These are phyloP conservation scores for Massarina eburnea DNA, from an alignment of 2,329 filamentous ascomycete genomes.

Conservation along the genomic window DNA sequence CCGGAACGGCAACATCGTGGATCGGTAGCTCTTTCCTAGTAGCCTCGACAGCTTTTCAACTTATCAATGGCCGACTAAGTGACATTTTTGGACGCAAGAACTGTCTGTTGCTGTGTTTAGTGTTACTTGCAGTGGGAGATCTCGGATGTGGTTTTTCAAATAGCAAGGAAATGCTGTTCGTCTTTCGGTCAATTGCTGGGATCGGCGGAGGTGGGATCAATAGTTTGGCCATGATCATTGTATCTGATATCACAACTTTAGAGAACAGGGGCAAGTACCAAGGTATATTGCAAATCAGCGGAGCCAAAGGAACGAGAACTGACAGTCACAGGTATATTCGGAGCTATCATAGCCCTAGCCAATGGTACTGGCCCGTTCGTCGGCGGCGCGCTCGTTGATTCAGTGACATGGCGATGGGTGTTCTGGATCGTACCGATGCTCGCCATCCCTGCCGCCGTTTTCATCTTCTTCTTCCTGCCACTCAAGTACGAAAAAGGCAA, in stretches of 20 bases:
- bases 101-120: slow-evolving; percentile 12
- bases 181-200: slow-evolving; percentile 49
- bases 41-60: slow-evolving; percentile 54
- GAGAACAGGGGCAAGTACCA: slow-evolving; percentile 36
- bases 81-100: slow-evolving; percentile 64
- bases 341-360: slow-evolving; percentile 18
- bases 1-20: slow-evolving; percentile 15
- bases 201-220: slow-evolving; percentile 64
- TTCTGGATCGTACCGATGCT: slow-evolving; percentile 74
- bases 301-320: neutral
- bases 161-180: slow-evolving; percentile 30
- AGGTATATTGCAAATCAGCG: slow-evolving; percentile 16
- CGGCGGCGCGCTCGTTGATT: slow-evolving; percentile 73
- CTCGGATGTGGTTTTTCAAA: slow-evolving; percentile 31
- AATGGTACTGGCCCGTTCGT: slow-evolving; percentile 60
- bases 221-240: slow-evolving; percentile 36
- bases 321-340: slow-evolving; percentile 17
- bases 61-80: slow-evolving; percentile 63
- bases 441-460: slow-evolving; percentile 57
- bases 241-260: slow-evolving; percentile 34
- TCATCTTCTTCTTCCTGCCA: slow-evolving; percentile 65
- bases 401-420: slow-evolving; percentile 68
- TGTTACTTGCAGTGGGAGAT: slow-evolving; percentile 34
- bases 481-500: slow-evolving; percentile 31
- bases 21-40: slow-evolving; percentile 19